Evolutionary conservation across 345 rosid genomes (phyloP), one percentile per base, ranked within the genome.

Genomic region (Salix exigua): DNA sequence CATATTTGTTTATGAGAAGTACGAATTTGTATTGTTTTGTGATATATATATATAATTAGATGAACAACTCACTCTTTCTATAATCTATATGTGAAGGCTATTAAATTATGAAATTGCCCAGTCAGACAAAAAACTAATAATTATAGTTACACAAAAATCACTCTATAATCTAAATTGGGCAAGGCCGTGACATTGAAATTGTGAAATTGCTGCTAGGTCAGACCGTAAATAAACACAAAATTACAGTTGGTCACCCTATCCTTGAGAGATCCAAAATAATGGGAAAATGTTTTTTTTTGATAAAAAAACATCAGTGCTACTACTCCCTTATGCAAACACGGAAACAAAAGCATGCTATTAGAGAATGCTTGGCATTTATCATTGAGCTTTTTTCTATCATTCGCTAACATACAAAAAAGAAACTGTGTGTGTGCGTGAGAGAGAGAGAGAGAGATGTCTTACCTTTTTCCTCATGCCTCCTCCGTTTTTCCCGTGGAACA

Each of bases 391-490:
- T 51, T 51, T 51, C 10, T 51, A 21, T 51, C 23, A 19, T 58
- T 58, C 6, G 10, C 63, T 58, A 23, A 58, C 18, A 58, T 23
- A 58, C 26, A n/a, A 13, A 58, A 58, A 9, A 23, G 4, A 10
- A 58, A 9, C 18, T 3, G 16, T 23, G 63, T n/a, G 13, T 46
- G 51, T 14, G 16, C 2, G 48, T 11, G 48, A 2, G 60, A 8
- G 28, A 0, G 9, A n/a, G 25, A n/a, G 63, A 9, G 25, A n/a
- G 63, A 9, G 13, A 4, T n/a, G 26, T 31, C 62, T 55, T 75
- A 93, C 99, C 98, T 87, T 90, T 96, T 73, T 96, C 99, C 55
- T 96, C 98, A 5, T 91, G 97, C 80, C 91, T 90, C 91, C 94
- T 96, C 63, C 97, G 76, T 71, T 94, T 96, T 88, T 96, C 98